Conservation (phyloP, 139 green algal species). For the Chlorella sp. region DNA sequence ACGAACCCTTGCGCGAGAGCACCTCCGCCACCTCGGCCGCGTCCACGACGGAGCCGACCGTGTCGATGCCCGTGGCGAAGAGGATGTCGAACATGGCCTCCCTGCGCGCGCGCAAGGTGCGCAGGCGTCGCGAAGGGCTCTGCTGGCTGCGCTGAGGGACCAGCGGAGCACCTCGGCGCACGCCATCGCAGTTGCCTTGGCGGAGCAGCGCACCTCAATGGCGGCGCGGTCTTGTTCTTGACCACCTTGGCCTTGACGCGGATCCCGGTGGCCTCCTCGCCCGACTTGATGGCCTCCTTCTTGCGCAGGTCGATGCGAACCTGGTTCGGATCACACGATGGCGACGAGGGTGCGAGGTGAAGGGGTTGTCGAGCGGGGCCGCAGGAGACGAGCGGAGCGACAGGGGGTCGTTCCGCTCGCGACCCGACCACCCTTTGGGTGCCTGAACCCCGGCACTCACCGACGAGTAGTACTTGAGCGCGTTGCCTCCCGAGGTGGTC, state of each 20-base stretch:
- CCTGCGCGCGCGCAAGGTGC: not conserved
- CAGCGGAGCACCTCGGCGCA: not conserved
- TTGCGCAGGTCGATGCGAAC: slow-evolving; percentile 60
- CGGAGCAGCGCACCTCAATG: not conserved
- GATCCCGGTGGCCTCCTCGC: slow-evolving; percentile 50
- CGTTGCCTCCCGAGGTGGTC: slow-evolving; percentile 85
- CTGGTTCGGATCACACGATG: not conserved
- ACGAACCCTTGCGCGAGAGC: not conserved
- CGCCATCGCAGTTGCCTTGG: not conserved
- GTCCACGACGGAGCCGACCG: not conserved
- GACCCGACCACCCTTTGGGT: not conserved
- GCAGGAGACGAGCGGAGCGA: not conserved
- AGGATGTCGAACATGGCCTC: not conserved
- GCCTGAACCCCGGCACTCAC: slow-evolving; percentile 18
- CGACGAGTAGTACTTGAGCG: slow-evolving; percentile 90
- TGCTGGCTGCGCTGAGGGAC: no score
- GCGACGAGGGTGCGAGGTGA: not conserved
- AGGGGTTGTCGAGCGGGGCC: not conserved
- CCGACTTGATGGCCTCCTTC: slow-evolving; percentile 56
- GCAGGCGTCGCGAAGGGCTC: no score
- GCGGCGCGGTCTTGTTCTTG: not conserved
- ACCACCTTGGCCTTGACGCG: slow-evolving; percentile 23
- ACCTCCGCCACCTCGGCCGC: not conserved
- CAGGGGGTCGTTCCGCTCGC: not conserved
- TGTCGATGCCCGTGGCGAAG: not conserved